These are phyloP conservation scores for Amesomyces nigricolor DNA, from an alignment of 2,329 filamentous ascomycete genomes.

Conservation along the genomic window DNA sequence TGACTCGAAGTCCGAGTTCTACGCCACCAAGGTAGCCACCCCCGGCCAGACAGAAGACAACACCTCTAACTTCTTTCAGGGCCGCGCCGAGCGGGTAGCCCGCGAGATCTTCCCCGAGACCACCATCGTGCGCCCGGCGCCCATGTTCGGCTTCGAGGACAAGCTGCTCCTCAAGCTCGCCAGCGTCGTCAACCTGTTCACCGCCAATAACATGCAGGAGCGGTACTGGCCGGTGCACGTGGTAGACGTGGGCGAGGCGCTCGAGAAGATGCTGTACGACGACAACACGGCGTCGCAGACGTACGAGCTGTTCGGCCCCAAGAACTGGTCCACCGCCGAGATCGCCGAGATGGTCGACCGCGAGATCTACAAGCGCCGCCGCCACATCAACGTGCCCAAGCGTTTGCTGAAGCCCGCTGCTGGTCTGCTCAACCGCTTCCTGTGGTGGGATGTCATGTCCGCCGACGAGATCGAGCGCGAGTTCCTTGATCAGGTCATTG, in stretches of 20 bases:
- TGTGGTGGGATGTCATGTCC: conserved; percentile 86
- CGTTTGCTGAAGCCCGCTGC: conserved; percentile 68
- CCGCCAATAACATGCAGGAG: conserved; percentile 89
- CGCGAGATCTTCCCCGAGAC: conserved; percentile 92
- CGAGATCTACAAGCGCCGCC: conserved; percentile 84
- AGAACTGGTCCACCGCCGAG: conserved; percentile 82
- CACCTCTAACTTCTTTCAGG: conserved; percentile 41
- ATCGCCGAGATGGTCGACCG: conserved; percentile 82
- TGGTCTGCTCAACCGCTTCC: conserved; percentile 66
- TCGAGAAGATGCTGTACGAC: conserved; percentile 86
- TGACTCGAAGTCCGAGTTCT: conserved; percentile 82
- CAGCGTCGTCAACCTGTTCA: conserved; percentile 72
- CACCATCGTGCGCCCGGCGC: conserved; percentile 89
- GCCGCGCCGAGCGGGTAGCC: conserved; percentile 72
- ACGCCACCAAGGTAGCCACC: conserved; percentile 67
- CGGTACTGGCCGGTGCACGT: conserved; percentile 86
- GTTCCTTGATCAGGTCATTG: conserved; percentile 88
- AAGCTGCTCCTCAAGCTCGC: conserved; percentile 83
- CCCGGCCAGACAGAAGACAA: neutral
- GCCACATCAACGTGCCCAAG: conserved; percentile 89
- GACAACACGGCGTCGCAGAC: conserved; percentile 87
- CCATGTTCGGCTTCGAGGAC: conserved; percentile 93
- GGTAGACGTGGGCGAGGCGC: conserved; percentile 82
- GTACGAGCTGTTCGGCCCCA: conserved; percentile 90
- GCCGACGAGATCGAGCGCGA: conserved; percentile 86